Evolutionary conservation across 2,329 filamentous ascomycete genomes (phyloP).

Genomic region (Passalora sequoiae): DNA sequence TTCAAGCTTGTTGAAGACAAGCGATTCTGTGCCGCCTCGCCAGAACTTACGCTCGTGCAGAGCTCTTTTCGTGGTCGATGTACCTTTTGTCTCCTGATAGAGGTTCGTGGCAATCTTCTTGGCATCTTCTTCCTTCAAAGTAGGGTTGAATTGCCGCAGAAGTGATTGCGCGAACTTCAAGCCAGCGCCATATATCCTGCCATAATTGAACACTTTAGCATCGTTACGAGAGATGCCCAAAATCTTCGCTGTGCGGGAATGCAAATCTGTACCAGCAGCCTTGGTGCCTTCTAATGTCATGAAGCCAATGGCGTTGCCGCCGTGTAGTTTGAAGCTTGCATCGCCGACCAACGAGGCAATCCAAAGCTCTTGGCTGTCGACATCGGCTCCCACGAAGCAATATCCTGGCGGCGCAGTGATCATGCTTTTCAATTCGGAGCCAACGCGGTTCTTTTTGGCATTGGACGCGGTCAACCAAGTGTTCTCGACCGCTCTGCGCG

Average conservation of each 20-base stretch:
- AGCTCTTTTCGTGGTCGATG: conserved; percentile 69
- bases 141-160: conserved; percentile 87
- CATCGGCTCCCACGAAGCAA: conserved; percentile 91
- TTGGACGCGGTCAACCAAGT: conserved; percentile 98
- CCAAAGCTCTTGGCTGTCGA: conserved; percentile 96
- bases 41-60: conserved; percentile 77
- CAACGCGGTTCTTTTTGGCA: conserved; percentile 90
- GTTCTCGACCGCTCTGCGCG: conserved; percentile 87
- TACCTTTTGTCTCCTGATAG: conserved; percentile 85
- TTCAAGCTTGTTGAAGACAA: conserved; percentile 97
- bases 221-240: conserved; percentile 90
- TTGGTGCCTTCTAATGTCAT: conserved; percentile 98
- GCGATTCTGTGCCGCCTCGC: conserved; percentile 92
- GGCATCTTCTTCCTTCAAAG: conserved; percentile 73
- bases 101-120: conserved; percentile 69
- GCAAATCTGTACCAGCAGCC: conserved; percentile 84
- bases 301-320: conserved; percentile 94
- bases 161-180: conserved; percentile 87
- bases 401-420: conserved; percentile 86
- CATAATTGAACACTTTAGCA: conserved; percentile 98
- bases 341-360: conserved; percentile 94
- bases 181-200: conserved; percentile 96
- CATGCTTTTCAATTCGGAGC: conserved; percentile 96
- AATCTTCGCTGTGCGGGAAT: conserved; percentile 88
- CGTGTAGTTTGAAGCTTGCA: conserved; percentile 88